Base-by-base conservation (phyloP, 1,139 yeast species). In the Debaryomyces sp. region DNA sequence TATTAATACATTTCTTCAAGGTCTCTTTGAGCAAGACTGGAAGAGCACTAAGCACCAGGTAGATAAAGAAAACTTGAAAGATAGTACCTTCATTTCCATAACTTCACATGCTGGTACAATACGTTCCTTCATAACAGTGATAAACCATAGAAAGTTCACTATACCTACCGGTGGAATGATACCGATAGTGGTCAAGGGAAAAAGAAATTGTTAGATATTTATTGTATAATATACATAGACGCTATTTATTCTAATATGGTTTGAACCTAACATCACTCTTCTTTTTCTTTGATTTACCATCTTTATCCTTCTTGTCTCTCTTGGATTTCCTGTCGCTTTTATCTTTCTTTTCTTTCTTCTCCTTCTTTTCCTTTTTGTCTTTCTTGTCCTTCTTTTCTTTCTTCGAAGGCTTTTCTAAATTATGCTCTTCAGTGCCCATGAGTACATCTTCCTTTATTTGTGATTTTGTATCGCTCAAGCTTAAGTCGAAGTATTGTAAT, bases 51-150 rank as follows among this genome's bases (percentile, higher is more conserved):
- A 43, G 3, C 8, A 34, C 9, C 54, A 63, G 40, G 60, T 65
- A 37, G 46, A 51, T 40, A 45, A 53, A 8, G 47, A n/a, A 13
- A 43, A 21, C 53, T 13, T 37, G 23, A 23, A 59, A 5, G 67
- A 70, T 36, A 65, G 70, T 43, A 55, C 67, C 13, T 62, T 77
- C 12, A 63, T 84, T 23, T 79, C 79, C 40, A 70, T 81, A 13
- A 82, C 89, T 0, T 77, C 85, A 8, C 90, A 85, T 60, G 83
- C 88, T 0, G 89, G 89, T 1, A 78, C 83, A 6, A 82, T 84
- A 24, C 63, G 84, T 49, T 75, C 83, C n/a, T 70, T 84, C 39
- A 64, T 84, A 23, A 72, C 82, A n/a, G 87, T 80, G 2, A 58
- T 77, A n/a, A 77, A 77, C 2, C 89, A 84, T 60, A 64, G 87